Conservation (phyloP, 2,329 filamentous ascomycete species). For the Penicillium sumatraense region DNA sequence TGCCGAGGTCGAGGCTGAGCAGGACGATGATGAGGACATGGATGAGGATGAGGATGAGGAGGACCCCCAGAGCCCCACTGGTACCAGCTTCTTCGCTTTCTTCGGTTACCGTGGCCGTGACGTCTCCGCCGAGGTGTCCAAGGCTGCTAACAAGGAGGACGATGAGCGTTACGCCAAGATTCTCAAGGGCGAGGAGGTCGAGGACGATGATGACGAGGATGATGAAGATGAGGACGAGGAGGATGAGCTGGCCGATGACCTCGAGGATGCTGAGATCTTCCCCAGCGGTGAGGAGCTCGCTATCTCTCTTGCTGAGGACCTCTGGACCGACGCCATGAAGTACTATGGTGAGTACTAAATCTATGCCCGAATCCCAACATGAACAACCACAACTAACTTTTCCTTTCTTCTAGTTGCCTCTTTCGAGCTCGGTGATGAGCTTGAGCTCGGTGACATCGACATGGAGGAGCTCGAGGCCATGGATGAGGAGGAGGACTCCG, state of each 20-base stretch:
- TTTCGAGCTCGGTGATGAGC: constrained; percentile 67
- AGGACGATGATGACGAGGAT: constrained; percentile 42
- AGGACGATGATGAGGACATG: constrained; percentile 37
- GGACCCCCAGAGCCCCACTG: constrained; percentile 60
- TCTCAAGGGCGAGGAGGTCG: constrained; percentile 56
- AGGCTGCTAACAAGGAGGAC: constrained; percentile 64
- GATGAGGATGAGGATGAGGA: constrained; percentile 46
- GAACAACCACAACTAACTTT: constrained; percentile 40
- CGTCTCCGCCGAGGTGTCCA: constrained; percentile 74
- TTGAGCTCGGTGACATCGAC: constrained; percentile 65
- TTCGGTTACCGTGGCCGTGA: constrained; percentile 78
- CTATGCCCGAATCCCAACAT: background rate
- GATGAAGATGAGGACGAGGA: constrained; percentile 56
- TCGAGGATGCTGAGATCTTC: constrained; percentile 80
- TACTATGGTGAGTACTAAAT: constrained; percentile 83
- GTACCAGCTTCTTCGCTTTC: constrained; percentile 83
- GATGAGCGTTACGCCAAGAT: constrained; percentile 59
- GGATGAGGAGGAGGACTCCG: constrained; percentile 47
- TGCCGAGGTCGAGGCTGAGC: constrained; percentile 34
- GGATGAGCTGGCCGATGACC: constrained; percentile 65
- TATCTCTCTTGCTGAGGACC: constrained; percentile 78
- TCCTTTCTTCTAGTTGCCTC: constrained; percentile 62
- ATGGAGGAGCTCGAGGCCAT: constrained; percentile 65
- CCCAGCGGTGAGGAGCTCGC: constrained; percentile 85
- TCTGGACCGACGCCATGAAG: constrained; percentile 86